phyloP scores from a whole-genome alignment of 768 basidiomycete species.

The Mrakia gelida region DNA sequence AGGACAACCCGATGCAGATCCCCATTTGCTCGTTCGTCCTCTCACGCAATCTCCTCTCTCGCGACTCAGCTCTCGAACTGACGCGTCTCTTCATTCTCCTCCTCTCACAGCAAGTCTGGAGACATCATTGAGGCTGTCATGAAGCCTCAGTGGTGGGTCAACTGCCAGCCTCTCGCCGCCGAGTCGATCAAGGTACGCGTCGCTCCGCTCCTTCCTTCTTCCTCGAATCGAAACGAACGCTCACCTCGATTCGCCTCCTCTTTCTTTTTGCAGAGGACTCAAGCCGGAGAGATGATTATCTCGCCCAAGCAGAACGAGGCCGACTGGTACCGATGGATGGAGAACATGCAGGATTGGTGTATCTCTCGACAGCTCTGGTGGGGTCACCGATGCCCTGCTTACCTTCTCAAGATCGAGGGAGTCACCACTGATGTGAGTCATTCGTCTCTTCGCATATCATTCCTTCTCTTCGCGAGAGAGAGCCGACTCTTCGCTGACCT shows the following conservation, averaged over 20 bases:
- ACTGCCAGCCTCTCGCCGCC: conserved; percentile 82
- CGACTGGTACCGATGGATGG: conserved; percentile 96
- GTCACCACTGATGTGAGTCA: conserved; percentile 55
- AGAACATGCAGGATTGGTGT: conserved; percentile 97
- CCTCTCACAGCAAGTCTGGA: conserved; percentile 73
- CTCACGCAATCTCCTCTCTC: background rate
- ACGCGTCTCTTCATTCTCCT: background rate
- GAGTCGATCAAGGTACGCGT: conserved; percentile 71
- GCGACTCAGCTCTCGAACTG: background rate
- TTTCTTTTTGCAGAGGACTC: conserved; percentile 62
- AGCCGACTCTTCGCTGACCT: background rate
- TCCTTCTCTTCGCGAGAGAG: background rate
- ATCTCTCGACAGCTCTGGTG: conserved; percentile 99
- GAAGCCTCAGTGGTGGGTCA: conserved; percentile 99
- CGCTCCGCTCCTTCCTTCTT: background rate
- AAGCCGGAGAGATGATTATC: conserved; percentile 78
- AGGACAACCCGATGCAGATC: conserved; percentile 96
- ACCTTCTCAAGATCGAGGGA: conserved; percentile 82
- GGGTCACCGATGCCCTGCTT: conserved; percentile 95
- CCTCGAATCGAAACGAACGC: background rate
- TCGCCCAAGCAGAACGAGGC: conserved; percentile 77
- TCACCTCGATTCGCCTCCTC: background rate
- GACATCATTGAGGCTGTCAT: conserved; percentile 91
- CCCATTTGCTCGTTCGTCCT: conserved; percentile 74
- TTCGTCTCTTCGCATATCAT: background rate